Conservation (phyloP, 1,284 basidiomycete genomes). For the Cryptococcus sp. region DNA sequence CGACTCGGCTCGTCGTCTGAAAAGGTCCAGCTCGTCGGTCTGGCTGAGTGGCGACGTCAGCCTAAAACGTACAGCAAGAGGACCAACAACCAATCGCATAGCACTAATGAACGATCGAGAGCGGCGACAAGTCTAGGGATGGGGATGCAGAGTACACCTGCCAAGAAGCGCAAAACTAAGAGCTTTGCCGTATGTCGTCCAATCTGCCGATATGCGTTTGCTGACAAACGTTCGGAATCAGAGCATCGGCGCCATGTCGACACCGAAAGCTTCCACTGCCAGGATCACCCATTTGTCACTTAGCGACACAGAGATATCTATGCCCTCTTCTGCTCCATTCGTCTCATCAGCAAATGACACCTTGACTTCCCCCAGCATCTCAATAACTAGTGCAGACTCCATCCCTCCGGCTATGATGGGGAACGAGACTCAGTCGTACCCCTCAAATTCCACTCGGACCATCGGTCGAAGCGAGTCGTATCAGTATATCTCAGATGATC, state of each 20-base stretch:
- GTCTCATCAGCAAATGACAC: constrained; percentile 9
- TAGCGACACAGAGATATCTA: neutral
- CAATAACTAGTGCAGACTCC: neutral
- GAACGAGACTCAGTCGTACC: neutral
- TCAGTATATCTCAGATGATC: too few species aligned
- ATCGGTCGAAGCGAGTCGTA: too few species aligned
- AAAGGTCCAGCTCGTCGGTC: constrained; percentile 9
- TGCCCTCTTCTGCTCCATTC: neutral
- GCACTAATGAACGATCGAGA: too few species aligned
- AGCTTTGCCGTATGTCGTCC: constrained; percentile 8
- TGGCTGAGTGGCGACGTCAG: constrained; percentile 18
- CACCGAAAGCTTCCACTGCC: constrained; percentile 4
- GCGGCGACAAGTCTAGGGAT: constrained; percentile 14
- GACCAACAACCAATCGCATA: too few species aligned
- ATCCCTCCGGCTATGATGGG: neutral
- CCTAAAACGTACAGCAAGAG: constrained; percentile 4
- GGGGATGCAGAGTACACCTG: constrained; percentile 33
- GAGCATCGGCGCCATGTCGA: constrained; percentile 21
- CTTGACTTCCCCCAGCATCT: constrained; percentile 15
- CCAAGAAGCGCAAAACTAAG: constrained; percentile 7
- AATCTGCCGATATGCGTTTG: neutral
- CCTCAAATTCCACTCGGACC: neutral
- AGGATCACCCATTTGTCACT: neutral
- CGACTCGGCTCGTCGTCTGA: constrained; percentile 5
- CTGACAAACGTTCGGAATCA: constrained; percentile 9